A percentile compares a stretch with the other conserved stretches of the same genome.
Evolutionary conservation across 768 basidiomycete genomes (phyloP).

Genomic region (Pleurotus ostreatus): DNA sequence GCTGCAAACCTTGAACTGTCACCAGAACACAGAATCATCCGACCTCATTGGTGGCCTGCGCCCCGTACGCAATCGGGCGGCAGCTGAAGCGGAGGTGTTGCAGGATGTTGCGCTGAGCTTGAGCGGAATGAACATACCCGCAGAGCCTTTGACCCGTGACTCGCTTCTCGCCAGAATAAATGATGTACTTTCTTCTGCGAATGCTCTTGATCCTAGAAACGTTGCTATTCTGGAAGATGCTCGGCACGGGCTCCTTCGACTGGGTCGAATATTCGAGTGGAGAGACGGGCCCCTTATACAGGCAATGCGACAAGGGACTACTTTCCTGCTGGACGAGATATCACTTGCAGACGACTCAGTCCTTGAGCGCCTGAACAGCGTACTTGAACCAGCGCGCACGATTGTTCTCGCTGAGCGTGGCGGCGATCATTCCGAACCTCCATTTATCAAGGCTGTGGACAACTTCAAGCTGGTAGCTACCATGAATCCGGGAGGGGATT

Average conservation of each 20-base stretch:
- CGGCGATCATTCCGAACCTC: constrained; percentile 65
- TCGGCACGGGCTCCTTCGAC: constrained; percentile 40
- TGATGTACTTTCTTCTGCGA: constrained; percentile 21
- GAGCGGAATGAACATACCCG: constrained; percentile 32
- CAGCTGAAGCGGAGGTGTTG: constrained; percentile 45
- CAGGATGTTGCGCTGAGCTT: constrained; percentile 40
- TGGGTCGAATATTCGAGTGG: constrained; percentile 93
- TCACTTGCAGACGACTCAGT: constrained; percentile 98
- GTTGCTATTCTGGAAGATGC: constrained; percentile 33
- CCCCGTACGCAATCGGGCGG: constrained; percentile 74
- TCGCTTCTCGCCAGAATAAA: constrained; percentile 23
- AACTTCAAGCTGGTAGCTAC: constrained; percentile 91
- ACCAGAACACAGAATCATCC: constrained; percentile 97
- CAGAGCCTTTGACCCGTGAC: constrained; percentile 18
- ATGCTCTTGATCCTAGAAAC: constrained; percentile 24
- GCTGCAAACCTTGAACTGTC: constrained; percentile 83
- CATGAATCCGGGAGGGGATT: constrained; percentile 99
- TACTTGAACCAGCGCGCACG: constrained; percentile 85
- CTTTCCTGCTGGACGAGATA: constrained; percentile 94
- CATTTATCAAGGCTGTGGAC: constrained; percentile 58
- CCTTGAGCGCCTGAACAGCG: constrained; percentile 93
- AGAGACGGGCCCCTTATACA: constrained; percentile 93
- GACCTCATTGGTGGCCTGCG: constrained; percentile 93
- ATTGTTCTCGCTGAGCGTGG: constrained; percentile 93
- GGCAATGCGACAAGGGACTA: constrained; percentile 81